phyloP scores from a whole-genome alignment of 345 rosid species.

The Brassica juncea region DNA sequence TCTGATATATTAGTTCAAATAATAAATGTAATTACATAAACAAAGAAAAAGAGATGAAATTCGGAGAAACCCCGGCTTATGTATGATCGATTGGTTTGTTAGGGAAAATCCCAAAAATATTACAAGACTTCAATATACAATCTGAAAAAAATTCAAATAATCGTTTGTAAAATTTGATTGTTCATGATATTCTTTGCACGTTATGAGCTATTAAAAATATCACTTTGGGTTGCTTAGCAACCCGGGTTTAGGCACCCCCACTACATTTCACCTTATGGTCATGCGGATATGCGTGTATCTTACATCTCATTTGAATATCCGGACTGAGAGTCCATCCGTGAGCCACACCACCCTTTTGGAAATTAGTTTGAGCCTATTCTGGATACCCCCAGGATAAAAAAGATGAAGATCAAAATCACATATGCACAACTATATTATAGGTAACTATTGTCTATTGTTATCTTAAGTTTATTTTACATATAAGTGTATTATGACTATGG shows the following conservation, averaged over 20 bases:
- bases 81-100: not conserved
- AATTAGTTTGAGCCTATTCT: no score
- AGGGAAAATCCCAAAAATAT: not conserved
- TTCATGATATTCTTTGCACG: conserved; percentile 2
- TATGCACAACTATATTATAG: no score
- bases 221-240: no score
- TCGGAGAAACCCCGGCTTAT: not conserved
- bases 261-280: no score
- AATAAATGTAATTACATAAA: not conserved
- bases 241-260: no score
- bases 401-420: no score
- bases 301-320: no score
- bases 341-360: no score
- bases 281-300: no score
- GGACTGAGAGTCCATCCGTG: no score
- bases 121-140: not conserved
- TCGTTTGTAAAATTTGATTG: not conserved
- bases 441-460: not conserved
- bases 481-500: not conserved
- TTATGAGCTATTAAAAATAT: not conserved
- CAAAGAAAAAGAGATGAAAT: not conserved
- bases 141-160: not conserved
- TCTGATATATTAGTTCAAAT: not conserved
- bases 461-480: not conserved
- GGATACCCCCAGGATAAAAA: no score